These are phyloP conservation scores for Acer negundo DNA, from an alignment of 345 rosid genomes.

Conservation along the genomic window DNA sequence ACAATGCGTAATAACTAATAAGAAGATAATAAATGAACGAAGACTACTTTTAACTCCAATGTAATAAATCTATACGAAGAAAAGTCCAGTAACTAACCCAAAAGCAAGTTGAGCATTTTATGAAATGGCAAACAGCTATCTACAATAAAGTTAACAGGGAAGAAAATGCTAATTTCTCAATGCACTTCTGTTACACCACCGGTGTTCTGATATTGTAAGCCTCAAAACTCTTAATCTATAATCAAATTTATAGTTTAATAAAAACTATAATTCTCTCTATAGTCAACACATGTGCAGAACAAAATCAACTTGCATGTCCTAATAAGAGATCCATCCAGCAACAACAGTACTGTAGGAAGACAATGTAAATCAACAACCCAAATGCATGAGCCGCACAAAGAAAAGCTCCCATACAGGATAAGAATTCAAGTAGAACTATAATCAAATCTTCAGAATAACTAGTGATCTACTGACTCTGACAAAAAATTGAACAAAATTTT, in stretches of 20 bases:
- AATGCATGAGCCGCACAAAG: not conserved
- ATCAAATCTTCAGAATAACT: not conserved
- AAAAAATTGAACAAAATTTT: not conserved
- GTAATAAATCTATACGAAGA: not conserved
- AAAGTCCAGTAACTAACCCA: not conserved
- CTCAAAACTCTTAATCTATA: not conserved
- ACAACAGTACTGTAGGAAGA: not conserved
- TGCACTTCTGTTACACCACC: not conserved
- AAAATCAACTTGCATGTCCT: not conserved
- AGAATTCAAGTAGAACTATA: not conserved
- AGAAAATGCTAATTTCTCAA: not conserved
- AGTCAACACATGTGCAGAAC: not conserved
- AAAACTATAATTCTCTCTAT: not conserved
- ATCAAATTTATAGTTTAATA: not conserved
- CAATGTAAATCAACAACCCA: not conserved
- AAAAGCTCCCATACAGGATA: not conserved
- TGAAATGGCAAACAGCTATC: not conserved
- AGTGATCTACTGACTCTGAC: not conserved
- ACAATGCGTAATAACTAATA: constrained; percentile 6
- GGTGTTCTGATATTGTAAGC: not conserved
- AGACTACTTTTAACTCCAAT: not conserved
- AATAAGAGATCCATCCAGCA: not conserved
- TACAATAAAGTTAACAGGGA: not conserved
- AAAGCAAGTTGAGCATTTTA: not conserved
- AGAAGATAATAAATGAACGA: not conserved